Evolutionary conservation across 306 rosid genomes (phyloP).

Genomic region (Cucurbita pepo): DNA sequence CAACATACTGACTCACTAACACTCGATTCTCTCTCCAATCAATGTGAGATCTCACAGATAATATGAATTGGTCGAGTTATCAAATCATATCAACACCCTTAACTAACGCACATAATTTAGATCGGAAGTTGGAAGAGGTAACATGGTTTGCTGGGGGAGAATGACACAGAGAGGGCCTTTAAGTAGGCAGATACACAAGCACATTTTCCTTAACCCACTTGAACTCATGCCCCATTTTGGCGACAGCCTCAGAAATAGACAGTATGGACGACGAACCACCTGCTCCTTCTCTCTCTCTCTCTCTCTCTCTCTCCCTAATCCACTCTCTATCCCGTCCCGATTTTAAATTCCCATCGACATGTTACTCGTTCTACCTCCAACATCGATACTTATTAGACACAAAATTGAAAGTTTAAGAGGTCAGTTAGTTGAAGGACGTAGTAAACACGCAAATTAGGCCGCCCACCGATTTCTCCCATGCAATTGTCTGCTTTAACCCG

Average conservation of each 20-base stretch:
- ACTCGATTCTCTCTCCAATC: no score
- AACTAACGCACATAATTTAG: no score
- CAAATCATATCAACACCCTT: no score
- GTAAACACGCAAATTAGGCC: neutral
- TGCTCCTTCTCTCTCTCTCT: neutral
- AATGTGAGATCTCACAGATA: no score
- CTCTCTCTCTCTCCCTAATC: neutral
- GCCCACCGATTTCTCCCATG: neutral
- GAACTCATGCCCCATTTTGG: constrained; percentile 36
- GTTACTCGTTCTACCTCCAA: neutral
- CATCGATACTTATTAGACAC: no score
- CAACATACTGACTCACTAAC: no score
- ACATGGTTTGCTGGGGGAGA: constrained; percentile 64
- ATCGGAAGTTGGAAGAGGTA: constrained; percentile 27
- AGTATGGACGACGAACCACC: constrained; percentile 21
- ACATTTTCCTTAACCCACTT: constrained; percentile 42
- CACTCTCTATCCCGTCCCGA: neutral
- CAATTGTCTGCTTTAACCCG: neutral
- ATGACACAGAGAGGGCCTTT: constrained; percentile 69
- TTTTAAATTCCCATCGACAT: neutral
- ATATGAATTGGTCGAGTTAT: no score
- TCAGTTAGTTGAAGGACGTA: no score
- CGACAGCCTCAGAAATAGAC: constrained; percentile 23
- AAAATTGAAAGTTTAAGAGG: no score
- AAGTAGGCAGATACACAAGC: constrained; percentile 33